phyloP scores from a whole-genome alignment of 257 asterid species.

The Plectranthus barbatus region DNA sequence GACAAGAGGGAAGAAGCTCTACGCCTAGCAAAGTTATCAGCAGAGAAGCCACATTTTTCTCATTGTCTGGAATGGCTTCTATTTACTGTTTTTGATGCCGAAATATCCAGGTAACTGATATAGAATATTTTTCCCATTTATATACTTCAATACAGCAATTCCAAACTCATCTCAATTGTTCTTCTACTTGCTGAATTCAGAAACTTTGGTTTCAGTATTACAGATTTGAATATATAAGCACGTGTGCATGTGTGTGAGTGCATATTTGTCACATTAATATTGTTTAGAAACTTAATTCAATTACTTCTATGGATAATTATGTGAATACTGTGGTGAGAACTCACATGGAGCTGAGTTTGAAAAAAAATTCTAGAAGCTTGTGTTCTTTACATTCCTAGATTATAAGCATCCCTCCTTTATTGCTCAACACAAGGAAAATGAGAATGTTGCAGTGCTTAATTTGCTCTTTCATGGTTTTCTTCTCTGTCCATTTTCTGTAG shows the following conservation, averaged over 20 bases:
- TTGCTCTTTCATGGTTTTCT: conserved; percentile 5
- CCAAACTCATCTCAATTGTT: not conserved
- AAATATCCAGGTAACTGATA: conserved; percentile 67
- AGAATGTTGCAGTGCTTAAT: not conserved
- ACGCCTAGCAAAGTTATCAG: conserved; percentile 80
- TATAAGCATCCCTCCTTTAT: not conserved
- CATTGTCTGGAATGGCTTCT: conserved; percentile 99
- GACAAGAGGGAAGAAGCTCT: conserved; percentile 95
- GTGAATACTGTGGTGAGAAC: not conserved
- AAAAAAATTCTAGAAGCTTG: not conserved
- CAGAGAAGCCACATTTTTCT: conserved; percentile 98
- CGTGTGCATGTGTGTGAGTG: not conserved
- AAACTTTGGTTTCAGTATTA: conserved; percentile 6
- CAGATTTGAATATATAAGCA: not conserved
- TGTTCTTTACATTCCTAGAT: not conserved
- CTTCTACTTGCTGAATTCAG: not conserved
- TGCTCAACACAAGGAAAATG: not conserved
- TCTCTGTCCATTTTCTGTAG: not conserved
- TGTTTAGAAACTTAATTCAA: not conserved
- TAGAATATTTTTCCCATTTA: conserved; percentile 1
- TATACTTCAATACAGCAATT: conserved; percentile 9
- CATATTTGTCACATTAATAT: not conserved
- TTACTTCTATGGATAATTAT: not conserved
- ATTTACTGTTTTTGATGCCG: conserved; percentile 97
- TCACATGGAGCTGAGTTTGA: not conserved